Conservation (phyloP, 176 grass and related monocot genomes). For the Avena sativa region DNA sequence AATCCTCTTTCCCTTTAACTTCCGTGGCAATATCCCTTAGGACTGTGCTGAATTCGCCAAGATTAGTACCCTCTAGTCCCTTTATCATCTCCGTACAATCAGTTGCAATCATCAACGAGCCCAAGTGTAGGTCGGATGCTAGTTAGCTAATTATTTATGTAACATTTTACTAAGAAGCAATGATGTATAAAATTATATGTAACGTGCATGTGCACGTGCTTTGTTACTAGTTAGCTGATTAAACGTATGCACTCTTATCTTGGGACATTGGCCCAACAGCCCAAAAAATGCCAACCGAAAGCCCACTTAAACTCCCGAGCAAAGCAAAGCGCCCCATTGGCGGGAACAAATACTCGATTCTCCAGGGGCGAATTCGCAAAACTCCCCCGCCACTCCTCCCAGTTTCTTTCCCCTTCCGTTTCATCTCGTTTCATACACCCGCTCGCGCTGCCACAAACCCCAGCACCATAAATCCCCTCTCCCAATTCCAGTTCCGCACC, state of each 20-base stretch:
- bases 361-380: neutral
- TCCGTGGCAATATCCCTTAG: no score
- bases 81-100: no score
- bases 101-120: no score
- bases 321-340: neutral
- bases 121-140: no score
- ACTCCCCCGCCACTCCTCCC: neutral
- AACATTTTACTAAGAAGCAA: no score
- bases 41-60: no score
- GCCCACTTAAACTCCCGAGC: neutral
- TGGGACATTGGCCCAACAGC: neutral
- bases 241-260: neutral
- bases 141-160: no score
- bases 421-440: conserved; percentile 1
- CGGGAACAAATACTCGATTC: neutral
- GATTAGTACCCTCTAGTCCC: no score
- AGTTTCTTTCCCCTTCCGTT: conserved; percentile 21
- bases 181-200: no score
- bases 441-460: conserved; percentile 17
- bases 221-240: no score
- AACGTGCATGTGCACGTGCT: no score
- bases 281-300: neutral
- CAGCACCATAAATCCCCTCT: conserved; percentile 15
- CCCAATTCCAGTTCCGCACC: conserved; percentile 8
- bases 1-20: no score